phyloP scores from a whole-genome alignment of 306 rosid genomes.

The Quillaja saponaria region DNA sequence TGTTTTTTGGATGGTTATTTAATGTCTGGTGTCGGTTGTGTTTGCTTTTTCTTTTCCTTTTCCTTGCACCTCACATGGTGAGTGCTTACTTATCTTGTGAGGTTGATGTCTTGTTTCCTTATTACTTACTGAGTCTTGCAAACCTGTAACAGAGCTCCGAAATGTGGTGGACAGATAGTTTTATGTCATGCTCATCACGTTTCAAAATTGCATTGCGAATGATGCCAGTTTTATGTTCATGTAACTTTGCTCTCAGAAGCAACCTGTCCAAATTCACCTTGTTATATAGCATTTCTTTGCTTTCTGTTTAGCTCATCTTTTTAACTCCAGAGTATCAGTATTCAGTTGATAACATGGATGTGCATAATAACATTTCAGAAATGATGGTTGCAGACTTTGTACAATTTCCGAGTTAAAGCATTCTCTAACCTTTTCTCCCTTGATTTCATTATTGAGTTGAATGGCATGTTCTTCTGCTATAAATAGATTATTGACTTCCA shows the following conservation, averaged over 20 bases:
- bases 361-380: too few relatives aligned
- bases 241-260: background rate
- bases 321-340: background rate
- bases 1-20: too few relatives aligned
- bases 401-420: background rate
- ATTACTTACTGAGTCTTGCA: too few relatives aligned
- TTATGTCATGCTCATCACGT: background rate
- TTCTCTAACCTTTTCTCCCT: background rate
- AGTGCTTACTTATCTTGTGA: too few relatives aligned
- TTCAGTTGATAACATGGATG: background rate
- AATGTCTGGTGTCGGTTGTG: background rate
- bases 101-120: too few relatives aligned
- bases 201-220: too few relatives aligned
- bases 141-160: background rate
- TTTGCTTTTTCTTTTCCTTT: too few relatives aligned
- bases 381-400: background rate
- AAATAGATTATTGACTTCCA: too few relatives aligned
- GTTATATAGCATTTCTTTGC: background rate
- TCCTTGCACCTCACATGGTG: background rate
- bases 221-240: background rate
- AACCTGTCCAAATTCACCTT: background rate
- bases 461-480: too few relatives aligned
- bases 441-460: background rate
- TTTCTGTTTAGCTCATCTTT: background rate
- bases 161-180: background rate